Evolutionary conservation across 352 stramenopile species (phyloP).

Genomic region (Globisporangium irregulare): DNA sequence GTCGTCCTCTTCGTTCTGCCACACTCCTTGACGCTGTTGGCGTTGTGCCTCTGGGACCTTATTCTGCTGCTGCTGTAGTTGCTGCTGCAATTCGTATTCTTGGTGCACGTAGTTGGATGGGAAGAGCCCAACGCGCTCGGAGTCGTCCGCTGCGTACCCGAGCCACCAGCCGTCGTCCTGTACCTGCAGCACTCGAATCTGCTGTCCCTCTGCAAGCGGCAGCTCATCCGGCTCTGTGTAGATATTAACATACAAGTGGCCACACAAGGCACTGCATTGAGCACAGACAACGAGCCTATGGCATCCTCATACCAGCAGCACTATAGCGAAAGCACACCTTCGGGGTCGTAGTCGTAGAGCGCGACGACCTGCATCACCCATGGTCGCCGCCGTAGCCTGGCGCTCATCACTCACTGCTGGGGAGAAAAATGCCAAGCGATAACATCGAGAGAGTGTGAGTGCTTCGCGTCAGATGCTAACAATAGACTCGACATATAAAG

Average conservation of each 20-base stretch:
- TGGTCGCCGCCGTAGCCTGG: slow-evolving; percentile 3
- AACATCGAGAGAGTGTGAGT: background rate
- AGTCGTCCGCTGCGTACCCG: slow-evolving; percentile 31
- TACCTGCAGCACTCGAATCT: slow-evolving; percentile 41
- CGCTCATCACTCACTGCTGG: slow-evolving; percentile 1
- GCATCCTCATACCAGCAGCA: background rate
- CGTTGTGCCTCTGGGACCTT: background rate
- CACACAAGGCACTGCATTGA: background rate
- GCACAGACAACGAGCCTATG: background rate
- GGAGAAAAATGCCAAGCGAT: background rate
- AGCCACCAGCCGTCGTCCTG: slow-evolving; percentile 70
- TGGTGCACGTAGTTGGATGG: slow-evolving; percentile 68
- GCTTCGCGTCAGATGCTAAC: background rate
- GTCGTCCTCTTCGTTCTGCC: background rate
- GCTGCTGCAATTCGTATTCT: background rate
- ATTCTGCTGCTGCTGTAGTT: slow-evolving; percentile 3
- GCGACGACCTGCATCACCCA: slow-evolving; percentile 42
- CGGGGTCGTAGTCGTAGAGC: slow-evolving; percentile 63
- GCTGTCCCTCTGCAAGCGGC: slow-evolving; percentile 39
- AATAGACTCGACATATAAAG: slow-evolving; percentile 1
- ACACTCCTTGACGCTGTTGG: background rate
- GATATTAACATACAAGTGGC: background rate
- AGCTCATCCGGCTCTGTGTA: slow-evolving; percentile 55
- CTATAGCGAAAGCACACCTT: slow-evolving; percentile 21
- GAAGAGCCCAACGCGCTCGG: slow-evolving; percentile 41